These are phyloP conservation scores for Ascobolus immersus DNA, from an alignment of 495 filamentous ascomycete species.

Conservation along the genomic window DNA sequence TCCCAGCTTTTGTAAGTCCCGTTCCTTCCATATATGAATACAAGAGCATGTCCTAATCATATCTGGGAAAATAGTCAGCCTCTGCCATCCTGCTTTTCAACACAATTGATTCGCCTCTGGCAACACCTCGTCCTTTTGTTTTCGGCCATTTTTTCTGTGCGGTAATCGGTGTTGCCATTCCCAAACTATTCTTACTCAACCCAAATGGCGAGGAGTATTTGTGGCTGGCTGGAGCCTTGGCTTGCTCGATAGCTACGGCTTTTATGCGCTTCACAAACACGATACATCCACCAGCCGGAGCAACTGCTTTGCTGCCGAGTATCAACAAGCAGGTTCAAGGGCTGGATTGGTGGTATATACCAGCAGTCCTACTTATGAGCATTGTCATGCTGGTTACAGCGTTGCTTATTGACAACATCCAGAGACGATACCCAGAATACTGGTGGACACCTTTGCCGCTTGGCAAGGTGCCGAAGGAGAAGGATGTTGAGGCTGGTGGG, in stretches of 20 bases:
- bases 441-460: slow-evolving; percentile 40
- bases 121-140: slow-evolving; percentile 57
- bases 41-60: slow-evolving; percentile 1
- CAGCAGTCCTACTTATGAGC: slow-evolving; percentile 38
- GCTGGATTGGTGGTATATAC: slow-evolving; percentile 51
- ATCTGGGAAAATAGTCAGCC: slow-evolving; percentile 29
- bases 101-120: slow-evolving; percentile 53
- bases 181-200: slow-evolving; percentile 45
- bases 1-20: slow-evolving; percentile 26
- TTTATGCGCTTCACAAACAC: slow-evolving; percentile 58
- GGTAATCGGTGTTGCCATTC: slow-evolving; percentile 36
- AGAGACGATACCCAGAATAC: slow-evolving; percentile 49
- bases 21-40: neutral
- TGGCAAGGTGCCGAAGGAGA: slow-evolving; percentile 9
- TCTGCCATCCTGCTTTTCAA: slow-evolving; percentile 53
- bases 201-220: slow-evolving; percentile 27
- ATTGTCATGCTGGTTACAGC: slow-evolving; percentile 39
- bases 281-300: slow-evolving; percentile 68
- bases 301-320: slow-evolving; percentile 58
- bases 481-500: too few relatives aligned
- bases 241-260: slow-evolving; percentile 40
- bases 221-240: slow-evolving; percentile 43
- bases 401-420: slow-evolving; percentile 49
- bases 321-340: slow-evolving; percentile 27
- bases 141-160: slow-evolving; percentile 46